phyloP scores from a whole-genome alignment of 2,329 filamentous ascomycete species.

The Aureobasidium vineae region DNA sequence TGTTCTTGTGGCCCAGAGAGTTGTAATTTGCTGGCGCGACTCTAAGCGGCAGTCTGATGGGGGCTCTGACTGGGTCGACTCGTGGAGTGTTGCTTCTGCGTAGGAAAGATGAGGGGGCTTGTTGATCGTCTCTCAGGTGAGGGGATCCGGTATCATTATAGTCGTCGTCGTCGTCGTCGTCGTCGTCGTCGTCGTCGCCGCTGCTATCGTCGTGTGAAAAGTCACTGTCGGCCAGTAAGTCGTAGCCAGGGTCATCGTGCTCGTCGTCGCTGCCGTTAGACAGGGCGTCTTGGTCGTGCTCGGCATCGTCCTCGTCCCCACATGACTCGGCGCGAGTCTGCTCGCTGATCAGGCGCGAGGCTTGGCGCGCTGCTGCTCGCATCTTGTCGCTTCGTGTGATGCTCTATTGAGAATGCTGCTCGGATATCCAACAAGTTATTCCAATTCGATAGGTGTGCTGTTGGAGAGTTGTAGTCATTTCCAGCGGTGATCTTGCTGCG shows the following conservation, averaged over 20 bases:
- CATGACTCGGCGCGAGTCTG: constrained; percentile 1
- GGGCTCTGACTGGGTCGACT: not conserved
- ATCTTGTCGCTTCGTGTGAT: not conserved
- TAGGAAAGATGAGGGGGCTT: too few species aligned
- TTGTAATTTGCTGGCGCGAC: constrained; percentile 14
- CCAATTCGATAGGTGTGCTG: not conserved
- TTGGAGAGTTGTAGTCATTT: not conserved
- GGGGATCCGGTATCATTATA: not conserved
- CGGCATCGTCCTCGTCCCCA: constrained; percentile 5
- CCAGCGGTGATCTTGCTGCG: too few species aligned
- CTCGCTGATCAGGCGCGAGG: not conserved
- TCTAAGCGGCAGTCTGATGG: not conserved
- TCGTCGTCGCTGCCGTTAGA: not conserved
- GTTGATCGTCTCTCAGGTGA: not conserved
- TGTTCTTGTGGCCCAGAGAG: not conserved
- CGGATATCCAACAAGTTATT: not conserved
- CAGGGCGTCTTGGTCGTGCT: not conserved
- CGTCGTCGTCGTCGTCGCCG: not conserved
- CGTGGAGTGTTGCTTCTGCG: not conserved
- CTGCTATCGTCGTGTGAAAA: not conserved
- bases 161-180: constrained; percentile 5
- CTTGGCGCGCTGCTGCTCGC: constrained; percentile 26
- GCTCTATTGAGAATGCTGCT: constrained; percentile 1
- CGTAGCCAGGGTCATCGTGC: not conserved
- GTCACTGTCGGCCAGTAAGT: constrained; percentile 3